phyloP scores from a whole-genome alignment of 768 basidiomycete genomes.

The Leccinum ochraceum region DNA sequence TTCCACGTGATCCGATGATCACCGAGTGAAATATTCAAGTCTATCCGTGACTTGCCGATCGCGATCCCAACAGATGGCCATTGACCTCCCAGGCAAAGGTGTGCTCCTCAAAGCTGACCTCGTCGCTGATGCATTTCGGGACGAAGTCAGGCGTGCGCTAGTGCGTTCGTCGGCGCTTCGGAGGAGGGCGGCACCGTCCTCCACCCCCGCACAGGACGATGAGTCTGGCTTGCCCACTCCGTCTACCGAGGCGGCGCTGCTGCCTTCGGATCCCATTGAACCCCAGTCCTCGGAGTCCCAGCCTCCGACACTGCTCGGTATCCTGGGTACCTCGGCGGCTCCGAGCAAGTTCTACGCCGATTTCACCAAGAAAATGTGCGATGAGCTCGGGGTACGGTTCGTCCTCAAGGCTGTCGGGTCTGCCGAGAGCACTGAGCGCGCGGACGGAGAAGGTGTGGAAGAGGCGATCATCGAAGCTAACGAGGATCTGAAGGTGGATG shows the following conservation, averaged over 20 bases:
- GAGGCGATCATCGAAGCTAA: constrained; percentile 97
- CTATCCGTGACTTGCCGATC: constrained; percentile 2
- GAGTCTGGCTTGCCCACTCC: background rate
- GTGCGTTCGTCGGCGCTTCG: background rate
- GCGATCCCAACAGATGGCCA: constrained; percentile 23
- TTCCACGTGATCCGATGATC: constrained; percentile 15
- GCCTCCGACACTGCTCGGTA: constrained; percentile 84
- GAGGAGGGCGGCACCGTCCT: background rate
- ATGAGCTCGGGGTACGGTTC: constrained; percentile 84
- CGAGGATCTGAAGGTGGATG: constrained; percentile 79
- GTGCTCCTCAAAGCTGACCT: constrained; percentile 77
- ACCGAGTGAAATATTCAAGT: background rate
- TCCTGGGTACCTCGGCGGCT: constrained; percentile 80
- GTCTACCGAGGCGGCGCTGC: background rate
- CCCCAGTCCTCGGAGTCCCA: background rate
- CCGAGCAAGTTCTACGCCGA: constrained; percentile 85
- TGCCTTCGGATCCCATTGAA: background rate
- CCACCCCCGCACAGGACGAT: background rate
- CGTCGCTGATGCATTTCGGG: constrained; percentile 68
- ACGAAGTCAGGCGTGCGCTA: constrained; percentile 49
- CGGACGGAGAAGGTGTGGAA: constrained; percentile 89
- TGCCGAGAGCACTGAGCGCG: constrained; percentile 41
- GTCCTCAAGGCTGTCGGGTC: constrained; percentile 66
- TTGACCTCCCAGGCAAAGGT: constrained; percentile 55
- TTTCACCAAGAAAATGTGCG: constrained; percentile 91